Evolutionary conservation across 306 rosid species (phyloP).

Genomic region (Hippophae rhamnoides): DNA sequence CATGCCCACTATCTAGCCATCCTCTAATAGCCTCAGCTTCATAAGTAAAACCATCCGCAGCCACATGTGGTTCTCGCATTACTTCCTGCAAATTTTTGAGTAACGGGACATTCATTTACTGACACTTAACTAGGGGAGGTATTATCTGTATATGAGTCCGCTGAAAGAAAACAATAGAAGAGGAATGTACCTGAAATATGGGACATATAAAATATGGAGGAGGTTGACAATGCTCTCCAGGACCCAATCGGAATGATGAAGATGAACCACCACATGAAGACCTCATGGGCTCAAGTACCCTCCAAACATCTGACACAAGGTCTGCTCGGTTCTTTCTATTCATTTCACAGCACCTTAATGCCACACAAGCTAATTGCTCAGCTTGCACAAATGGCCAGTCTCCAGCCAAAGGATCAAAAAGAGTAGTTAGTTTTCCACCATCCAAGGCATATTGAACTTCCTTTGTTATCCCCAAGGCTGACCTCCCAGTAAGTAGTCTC

Average conservation of each 20-base stretch:
- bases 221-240: conserved; percentile 45
- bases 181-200: conserved; percentile 48
- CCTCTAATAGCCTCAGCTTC: conserved; percentile 68
- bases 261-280: conserved; percentile 39
- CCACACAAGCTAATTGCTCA: conserved; percentile 54
- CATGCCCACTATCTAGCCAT: conserved; percentile 70
- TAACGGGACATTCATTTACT: background rate
- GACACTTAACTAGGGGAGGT: too few species aligned
- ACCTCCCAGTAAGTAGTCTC: conserved; percentile 56
- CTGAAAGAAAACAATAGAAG: conserved; percentile 1
- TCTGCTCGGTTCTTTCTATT: conserved; percentile 56
- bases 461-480: conserved; percentile 49
- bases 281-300: conserved; percentile 61
- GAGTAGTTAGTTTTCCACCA: conserved; percentile 37
- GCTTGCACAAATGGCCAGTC: conserved; percentile 80
- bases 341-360: conserved; percentile 69
- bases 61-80: conserved; percentile 80
- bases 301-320: conserved; percentile 67
- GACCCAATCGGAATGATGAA: conserved; percentile 28
- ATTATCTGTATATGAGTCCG: background rate
- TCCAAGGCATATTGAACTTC: conserved; percentile 48
- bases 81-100: conserved; percentile 53
- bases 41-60: conserved; percentile 75
- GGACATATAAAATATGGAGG: conserved; percentile 77
- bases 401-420: conserved; percentile 92